Evolutionary conservation across 1,284 basidiomycete species (phyloP).

Genomic region (Ceratobasidium papillatum): DNA sequence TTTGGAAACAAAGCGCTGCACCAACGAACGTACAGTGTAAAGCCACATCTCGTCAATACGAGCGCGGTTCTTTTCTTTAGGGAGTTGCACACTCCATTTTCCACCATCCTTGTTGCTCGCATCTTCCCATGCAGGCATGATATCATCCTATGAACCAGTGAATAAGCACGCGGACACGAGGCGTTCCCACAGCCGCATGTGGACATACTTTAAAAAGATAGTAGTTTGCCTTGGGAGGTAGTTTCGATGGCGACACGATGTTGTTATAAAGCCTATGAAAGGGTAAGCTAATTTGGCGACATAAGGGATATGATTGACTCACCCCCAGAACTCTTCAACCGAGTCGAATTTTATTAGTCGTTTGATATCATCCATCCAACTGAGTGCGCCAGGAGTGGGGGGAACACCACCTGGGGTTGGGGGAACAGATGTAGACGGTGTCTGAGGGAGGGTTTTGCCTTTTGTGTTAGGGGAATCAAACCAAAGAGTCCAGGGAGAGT

Average conservation of each 20-base stretch:
- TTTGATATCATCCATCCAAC: constrained; percentile 98
- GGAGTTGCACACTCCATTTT: constrained; percentile 98
- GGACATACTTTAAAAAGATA: constrained; percentile 92
- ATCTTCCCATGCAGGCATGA: constrained; percentile 97
- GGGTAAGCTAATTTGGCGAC: not conserved
- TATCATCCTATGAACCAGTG: constrained; percentile 72
- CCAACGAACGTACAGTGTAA: constrained; percentile 75
- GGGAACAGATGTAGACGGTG: constrained; percentile 75
- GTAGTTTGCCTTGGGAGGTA: constrained; percentile 97
- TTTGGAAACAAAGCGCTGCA: not conserved
- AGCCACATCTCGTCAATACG: constrained; percentile 97
- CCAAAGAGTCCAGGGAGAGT: constrained; percentile 95
- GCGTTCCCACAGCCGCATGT: not conserved
- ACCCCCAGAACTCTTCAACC: constrained; percentile 99
- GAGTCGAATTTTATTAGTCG: constrained; percentile 92
- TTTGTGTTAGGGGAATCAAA: constrained; percentile 94
- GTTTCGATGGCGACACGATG: constrained; percentile 93
- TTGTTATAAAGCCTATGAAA: constrained; percentile 90
- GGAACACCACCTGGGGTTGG: constrained; percentile 63
- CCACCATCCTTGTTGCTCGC: constrained; percentile 95
- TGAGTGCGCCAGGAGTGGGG: constrained; percentile 64
- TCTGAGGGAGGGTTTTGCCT: constrained; percentile 81
- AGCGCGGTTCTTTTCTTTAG: constrained; percentile 88
- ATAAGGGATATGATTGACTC: constrained; percentile 49
- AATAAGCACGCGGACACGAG: not conserved